phyloP scores from a whole-genome alignment of 768 basidiomycete species.

The Suillus lakei region DNA sequence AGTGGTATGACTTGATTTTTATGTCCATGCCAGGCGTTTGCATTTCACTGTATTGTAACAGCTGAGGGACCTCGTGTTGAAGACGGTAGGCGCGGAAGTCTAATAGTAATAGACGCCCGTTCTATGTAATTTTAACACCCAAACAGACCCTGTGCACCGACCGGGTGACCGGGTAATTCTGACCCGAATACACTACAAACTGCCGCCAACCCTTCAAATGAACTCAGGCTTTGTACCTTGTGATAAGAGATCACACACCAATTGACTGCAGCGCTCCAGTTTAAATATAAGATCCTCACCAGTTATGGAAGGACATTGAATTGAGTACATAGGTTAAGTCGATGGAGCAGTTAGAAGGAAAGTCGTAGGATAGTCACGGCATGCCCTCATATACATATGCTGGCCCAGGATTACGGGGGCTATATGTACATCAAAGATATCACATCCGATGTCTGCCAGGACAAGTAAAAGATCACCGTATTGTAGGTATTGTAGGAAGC shows the following conservation, averaged over 20 bases:
- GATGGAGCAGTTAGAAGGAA: background rate
- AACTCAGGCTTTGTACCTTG: too few species aligned
- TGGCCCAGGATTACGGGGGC: background rate
- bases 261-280: too few species aligned
- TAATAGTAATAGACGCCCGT: background rate
- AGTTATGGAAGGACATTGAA: too few species aligned
- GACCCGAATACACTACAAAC: too few species aligned
- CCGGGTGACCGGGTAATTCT: background rate
- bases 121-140: background rate
- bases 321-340: too few species aligned
- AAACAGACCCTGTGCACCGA: background rate
- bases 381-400: background rate
- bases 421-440: background rate
- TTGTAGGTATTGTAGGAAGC: constrained; percentile 25
- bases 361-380: background rate
- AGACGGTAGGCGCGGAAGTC: background rate
- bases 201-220: too few species aligned
- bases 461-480: constrained; percentile 8
- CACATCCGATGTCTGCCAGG: background rate
- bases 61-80: background rate
- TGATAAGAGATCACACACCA: too few species aligned
- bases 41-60: background rate
- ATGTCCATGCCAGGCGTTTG: background rate
- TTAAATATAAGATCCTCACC: too few species aligned
- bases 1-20: background rate